phyloP scores from a whole-genome alignment of 2,329 filamentous ascomycete species.

The Colletotrichum sp. region DNA sequence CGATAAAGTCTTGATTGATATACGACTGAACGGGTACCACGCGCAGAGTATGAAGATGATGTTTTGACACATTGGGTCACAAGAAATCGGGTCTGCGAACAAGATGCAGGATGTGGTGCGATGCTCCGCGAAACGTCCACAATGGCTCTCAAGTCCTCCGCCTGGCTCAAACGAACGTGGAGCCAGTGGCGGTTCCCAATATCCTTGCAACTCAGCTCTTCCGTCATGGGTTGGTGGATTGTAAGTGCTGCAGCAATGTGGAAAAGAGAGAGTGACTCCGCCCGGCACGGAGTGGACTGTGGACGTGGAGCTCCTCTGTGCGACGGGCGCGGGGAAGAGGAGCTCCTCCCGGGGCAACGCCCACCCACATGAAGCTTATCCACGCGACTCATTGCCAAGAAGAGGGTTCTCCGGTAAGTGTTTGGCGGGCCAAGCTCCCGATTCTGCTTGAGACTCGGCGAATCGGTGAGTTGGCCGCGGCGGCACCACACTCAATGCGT shows the following conservation, averaged over 20 bases:
- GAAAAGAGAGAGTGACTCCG: background rate
- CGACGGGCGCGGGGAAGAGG: background rate
- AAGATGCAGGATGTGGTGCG: background rate
- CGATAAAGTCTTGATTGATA: background rate
- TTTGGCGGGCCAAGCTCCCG: background rate
- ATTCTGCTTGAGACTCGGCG: background rate
- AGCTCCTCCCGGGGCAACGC: background rate
- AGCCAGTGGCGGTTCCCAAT: background rate
- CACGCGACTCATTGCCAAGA: background rate
- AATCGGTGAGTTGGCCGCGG: background rate
- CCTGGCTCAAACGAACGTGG: background rate
- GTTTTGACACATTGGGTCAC: background rate
- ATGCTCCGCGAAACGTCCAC: conserved; percentile 11
- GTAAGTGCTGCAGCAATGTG: background rate
- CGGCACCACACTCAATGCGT: background rate
- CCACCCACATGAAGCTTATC: background rate
- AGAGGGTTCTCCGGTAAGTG: background rate
- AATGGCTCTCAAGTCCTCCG: background rate
- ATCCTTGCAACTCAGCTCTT: background rate
- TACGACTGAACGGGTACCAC: background rate
- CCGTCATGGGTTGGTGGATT: background rate
- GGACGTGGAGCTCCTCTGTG: conserved; percentile 9
- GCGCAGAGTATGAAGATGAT: background rate
- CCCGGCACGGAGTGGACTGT: background rate
- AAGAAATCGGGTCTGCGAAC: background rate